Percentiles rank a stretch among this genome's conserved stretches.
phyloP scores from a whole-genome alignment of 208 protist species.

The Tritrichomonas foetus region DNA sequence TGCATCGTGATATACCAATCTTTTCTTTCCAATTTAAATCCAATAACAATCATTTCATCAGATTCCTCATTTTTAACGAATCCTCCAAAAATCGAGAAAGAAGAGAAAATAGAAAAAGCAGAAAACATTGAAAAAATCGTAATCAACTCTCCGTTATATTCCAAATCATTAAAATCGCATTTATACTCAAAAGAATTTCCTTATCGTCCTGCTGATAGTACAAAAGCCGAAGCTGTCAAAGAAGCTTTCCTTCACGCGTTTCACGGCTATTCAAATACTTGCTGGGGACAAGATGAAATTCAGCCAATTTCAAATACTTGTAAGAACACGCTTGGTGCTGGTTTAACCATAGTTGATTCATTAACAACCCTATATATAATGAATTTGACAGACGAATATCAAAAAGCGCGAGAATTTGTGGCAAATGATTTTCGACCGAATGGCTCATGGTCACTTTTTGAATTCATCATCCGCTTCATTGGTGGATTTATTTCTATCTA shows the following conservation, averaged over 20 bases:
- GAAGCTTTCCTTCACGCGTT: conserved; percentile 47
- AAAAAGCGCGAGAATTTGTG: neutral
- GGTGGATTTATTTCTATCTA: conserved; percentile 68
- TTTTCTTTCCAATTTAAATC: too few relatives aligned
- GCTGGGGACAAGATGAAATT: conserved; percentile 71
- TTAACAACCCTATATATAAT: conserved; percentile 69
- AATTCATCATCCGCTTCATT: conserved; percentile 69
- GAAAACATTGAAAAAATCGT: too few relatives aligned
- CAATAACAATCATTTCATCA: too few relatives aligned
- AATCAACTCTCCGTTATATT: too few relatives aligned
- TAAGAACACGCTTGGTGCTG: conserved; percentile 50
- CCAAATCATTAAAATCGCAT: too few relatives aligned
- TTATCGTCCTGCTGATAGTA: neutral
- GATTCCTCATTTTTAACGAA: too few relatives aligned
- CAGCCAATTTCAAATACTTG: conserved; percentile 54
- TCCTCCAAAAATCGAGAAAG: too few relatives aligned
- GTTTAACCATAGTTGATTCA: conserved; percentile 68
- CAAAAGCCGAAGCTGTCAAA: conserved; percentile 43
- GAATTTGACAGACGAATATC: conserved; percentile 42
- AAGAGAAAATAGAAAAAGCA: too few relatives aligned
- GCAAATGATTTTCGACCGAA: neutral
- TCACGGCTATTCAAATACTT: conserved; percentile 58
- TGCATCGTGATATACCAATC: too few relatives aligned
- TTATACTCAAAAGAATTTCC: neutral
- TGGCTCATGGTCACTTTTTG: conserved; percentile 59